These are phyloP conservation scores for Scutellaria minor DNA, from an alignment of 257 asterid species.

Conservation along the genomic window DNA sequence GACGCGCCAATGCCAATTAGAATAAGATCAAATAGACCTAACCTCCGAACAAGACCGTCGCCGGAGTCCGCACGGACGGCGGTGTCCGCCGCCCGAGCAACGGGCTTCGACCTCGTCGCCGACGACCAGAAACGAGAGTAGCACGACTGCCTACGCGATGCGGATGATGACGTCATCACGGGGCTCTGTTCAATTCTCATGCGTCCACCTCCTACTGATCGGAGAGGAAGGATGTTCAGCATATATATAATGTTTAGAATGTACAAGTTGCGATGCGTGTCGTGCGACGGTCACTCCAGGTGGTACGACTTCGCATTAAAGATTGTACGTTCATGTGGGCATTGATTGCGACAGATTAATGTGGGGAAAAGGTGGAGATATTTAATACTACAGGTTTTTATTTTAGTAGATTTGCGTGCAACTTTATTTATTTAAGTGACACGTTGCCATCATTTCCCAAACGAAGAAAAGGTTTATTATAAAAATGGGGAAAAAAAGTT, in stretches of 20 bases:
- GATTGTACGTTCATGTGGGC: conserved; percentile 22
- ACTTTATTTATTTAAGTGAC: background rate
- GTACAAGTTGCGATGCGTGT: conserved; percentile 31
- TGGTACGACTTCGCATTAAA: background rate
- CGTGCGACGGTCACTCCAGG: conserved; percentile 16
- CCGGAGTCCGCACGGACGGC: conserved; percentile 49
- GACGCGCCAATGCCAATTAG: conserved; percentile 94
- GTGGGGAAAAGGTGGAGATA: background rate
- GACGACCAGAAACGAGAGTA: conserved; percentile 75
- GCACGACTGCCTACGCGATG: conserved; percentile 46
- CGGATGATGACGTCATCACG: conserved; percentile 44
- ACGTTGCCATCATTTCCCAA: background rate
- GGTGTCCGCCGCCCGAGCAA: conserved; percentile 35
- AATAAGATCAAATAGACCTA: conserved; percentile 77
- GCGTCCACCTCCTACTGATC: background rate
- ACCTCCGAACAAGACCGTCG: conserved; percentile 77
- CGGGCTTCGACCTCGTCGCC: conserved; percentile 71
- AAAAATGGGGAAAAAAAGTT: background rate
- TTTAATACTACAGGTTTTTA: background rate
- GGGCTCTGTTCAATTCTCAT: conserved; percentile 32
- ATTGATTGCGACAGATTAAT: background rate
- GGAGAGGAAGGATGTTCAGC: background rate
- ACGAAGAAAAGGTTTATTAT: background rate
- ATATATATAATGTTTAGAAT: background rate
- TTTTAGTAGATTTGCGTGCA: background rate